phyloP scores from a whole-genome alignment of 1,139 yeast genomes.

The Pichia sp. region DNA sequence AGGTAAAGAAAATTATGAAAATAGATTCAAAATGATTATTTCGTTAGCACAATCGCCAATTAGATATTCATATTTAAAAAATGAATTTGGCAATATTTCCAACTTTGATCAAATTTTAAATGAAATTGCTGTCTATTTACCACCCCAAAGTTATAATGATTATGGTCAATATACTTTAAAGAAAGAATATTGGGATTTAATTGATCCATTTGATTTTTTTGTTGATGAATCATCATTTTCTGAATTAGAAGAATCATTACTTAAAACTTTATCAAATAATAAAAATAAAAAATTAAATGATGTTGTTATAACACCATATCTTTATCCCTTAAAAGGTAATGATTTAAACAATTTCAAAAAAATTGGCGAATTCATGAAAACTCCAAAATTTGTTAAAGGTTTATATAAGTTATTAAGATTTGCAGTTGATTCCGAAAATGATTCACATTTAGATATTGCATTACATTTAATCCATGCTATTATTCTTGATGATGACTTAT shows the following conservation, averaged over 20 bases:
- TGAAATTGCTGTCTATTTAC: conserved; percentile 52
- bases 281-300: conserved; percentile 36
- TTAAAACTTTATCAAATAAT: conserved; percentile 30
- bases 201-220: conserved; percentile 51
- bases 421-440: conserved; percentile 37
- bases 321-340: conserved; percentile 29
- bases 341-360: conserved; percentile 26
- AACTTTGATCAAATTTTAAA: conserved; percentile 42
- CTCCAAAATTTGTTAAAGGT: conserved; percentile 48
- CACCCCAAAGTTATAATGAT: conserved; percentile 61
- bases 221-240: conserved; percentile 31
- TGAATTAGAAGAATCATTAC: conserved; percentile 36
- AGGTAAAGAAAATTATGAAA: conserved; percentile 17
- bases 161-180: conserved; percentile 66
- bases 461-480: conserved; percentile 64
- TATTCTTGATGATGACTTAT: conserved; percentile 45
- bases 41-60: conserved; percentile 18
- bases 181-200: conserved; percentile 43
- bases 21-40: conserved; percentile 6
- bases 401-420: conserved; percentile 49
- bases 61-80: conserved; percentile 42
- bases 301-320: conserved; percentile 39
- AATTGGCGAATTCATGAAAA: conserved; percentile 48
- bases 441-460: conserved; percentile 50
- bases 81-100: conserved; percentile 26